Conservation (phyloP, 371 early-diverging fungal species). For the Encephalitozoon cuniculi region DNA sequence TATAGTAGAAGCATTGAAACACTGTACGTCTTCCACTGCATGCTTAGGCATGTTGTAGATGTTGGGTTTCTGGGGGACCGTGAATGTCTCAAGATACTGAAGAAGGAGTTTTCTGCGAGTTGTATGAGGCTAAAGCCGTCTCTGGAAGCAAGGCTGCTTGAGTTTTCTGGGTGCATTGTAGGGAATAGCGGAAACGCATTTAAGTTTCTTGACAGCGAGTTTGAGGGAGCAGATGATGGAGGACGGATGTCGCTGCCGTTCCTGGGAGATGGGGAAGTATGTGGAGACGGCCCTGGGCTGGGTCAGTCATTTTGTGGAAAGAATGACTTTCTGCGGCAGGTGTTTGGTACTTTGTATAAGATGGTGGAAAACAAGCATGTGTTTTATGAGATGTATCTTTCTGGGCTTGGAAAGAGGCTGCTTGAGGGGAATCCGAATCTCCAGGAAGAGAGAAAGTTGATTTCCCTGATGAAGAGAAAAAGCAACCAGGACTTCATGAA, state of each 20-base stretch:
- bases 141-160: constrained; percentile 11
- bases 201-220: background rate
- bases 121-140: constrained; percentile 8
- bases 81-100: background rate
- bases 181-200: background rate
- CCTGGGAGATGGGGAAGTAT: background rate
- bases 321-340: background rate
- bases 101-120: background rate
- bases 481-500: background rate
- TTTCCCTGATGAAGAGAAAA: background rate
- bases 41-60: constrained; percentile 29
- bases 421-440: background rate
- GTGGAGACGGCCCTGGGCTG: background rate
- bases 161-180: constrained; percentile 10
- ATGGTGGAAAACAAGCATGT: constrained; percentile 23
- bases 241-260: background rate
- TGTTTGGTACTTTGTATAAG: constrained; percentile 21
- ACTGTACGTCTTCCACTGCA: constrained; percentile 16
- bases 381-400: constrained; percentile 19
- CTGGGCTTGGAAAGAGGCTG: background rate
- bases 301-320: background rate
- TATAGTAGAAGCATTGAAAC: constrained; percentile 20
- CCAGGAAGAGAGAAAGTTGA: constrained; percentile 3
- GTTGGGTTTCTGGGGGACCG: constrained; percentile 9
- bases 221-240: background rate